These are phyloP conservation scores for Phalaenopsis hybrid DNA, from an alignment of 116 monocot genomes.

Conservation along the genomic window DNA sequence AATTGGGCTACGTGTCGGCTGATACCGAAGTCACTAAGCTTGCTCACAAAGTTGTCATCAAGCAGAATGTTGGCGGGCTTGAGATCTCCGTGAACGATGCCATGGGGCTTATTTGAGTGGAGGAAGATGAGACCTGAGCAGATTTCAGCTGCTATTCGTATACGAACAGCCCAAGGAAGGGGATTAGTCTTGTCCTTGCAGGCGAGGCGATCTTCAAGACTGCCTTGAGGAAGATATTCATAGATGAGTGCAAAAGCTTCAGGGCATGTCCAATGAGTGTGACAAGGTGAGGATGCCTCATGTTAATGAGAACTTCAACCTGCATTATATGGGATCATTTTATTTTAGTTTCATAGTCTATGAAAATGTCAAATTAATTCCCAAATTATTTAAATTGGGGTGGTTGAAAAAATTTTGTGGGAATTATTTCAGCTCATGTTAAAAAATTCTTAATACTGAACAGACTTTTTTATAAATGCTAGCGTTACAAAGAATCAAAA, in stretches of 20 bases:
- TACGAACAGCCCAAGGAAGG: constrained; percentile 54
- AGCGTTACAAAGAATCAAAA: too few relatives aligned
- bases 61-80: constrained; percentile 80
- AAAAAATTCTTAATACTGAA: too few relatives aligned
- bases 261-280: constrained; percentile 52
- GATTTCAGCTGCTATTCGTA: constrained; percentile 45
- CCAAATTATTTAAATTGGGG: too few relatives aligned
- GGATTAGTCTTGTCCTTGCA: constrained; percentile 47
- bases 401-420: too few relatives aligned
- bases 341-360: too few relatives aligned
- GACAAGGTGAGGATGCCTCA: constrained; percentile 76
- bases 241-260: constrained; percentile 56
- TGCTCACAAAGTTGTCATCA: constrained; percentile 37
- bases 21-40: constrained; percentile 68
- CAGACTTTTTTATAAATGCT: too few relatives aligned
- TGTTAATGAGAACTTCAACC: constrained; percentile 61
- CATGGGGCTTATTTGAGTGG: constrained; percentile 47
- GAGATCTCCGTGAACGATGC: constrained; percentile 52
- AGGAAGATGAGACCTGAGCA: constrained; percentile 74
- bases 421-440: too few relatives aligned
- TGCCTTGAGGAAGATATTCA: constrained; percentile 59
- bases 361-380: too few relatives aligned
- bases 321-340: constrained; percentile 9
- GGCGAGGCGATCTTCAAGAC: constrained; percentile 57
- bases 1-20: constrained; percentile 39